Base-by-base conservation (phyloP, 2,329 filamentous ascomycete species). In the Nothomitra cinnamomea region DNA sequence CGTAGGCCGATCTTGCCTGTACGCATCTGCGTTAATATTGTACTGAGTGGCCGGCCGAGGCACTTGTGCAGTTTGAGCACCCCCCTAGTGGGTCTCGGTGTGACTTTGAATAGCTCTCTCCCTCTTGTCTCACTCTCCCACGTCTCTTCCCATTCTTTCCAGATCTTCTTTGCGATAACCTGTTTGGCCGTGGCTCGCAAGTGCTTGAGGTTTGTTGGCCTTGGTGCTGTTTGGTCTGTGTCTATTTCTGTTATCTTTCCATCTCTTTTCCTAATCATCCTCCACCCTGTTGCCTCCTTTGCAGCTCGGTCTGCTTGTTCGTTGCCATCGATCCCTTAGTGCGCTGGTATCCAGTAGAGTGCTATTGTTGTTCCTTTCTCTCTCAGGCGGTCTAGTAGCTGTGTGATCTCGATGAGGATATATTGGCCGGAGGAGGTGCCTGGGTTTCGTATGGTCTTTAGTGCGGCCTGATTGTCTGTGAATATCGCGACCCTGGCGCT, bases 1-100 rank as follows among this genome's bases (percentile, higher is more conserved):
- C 43, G 17, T 51, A 55, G 55, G 13, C 55, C 54, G 17, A 57
- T 57, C 54, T 55, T 57, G n/a, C 43, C 51, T n/a, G n/a, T n/a
- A n/a, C n/a, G n/a, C n/a, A n/a, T n/a, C n/a, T n/a, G n/a, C n/a
- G n/a, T n/a, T n/a, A 8, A 51, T 57, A 47, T 40, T 6, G 54
- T 48, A 32, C 51, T 54, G 10, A 50, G 41, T 17, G 40, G 40
- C 15, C 21, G n/a, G 40, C 40, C 21, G 4, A 42, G 40, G 15
- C 40, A 5, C 40, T 42, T 13, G 40, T 42, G 40, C 15, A 42
- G 13, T n/a, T 42, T 42, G 40, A 42, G 40, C 15, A 42, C 40
- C 13, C 4, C 40, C 3, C 15, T 42, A 5, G 40, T 42, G 5
- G 40, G 40, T 17, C 40, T 42, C 3, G 40, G 40, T 4, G 40